Evolutionary conservation across 2,329 filamentous ascomycete genomes (phyloP).

Genomic region (Claviceps sp.): DNA sequence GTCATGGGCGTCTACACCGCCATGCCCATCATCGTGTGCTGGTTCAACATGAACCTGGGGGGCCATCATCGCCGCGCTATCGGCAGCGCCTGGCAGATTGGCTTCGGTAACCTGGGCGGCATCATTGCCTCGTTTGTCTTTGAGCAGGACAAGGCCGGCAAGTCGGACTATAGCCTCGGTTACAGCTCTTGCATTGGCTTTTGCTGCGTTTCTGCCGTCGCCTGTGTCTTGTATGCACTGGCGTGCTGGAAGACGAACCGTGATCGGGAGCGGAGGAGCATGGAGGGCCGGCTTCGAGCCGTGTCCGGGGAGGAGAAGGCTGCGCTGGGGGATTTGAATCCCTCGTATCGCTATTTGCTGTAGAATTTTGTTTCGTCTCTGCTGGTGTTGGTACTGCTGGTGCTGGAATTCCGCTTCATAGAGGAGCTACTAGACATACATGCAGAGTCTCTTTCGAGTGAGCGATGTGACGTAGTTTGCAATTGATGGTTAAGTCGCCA

Average conservation of each 20-base stretch:
- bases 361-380: slow-evolving; percentile 17
- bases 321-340: slow-evolving; percentile 44
- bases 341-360: slow-evolving; percentile 45
- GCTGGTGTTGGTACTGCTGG: background rate
- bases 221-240: slow-evolving; percentile 46
- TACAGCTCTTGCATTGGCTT: slow-evolving; percentile 56
- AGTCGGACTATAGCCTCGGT: slow-evolving; percentile 62
- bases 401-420: too few relatives aligned
- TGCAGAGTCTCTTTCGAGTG: too few relatives aligned
- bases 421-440: too few relatives aligned
- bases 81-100: slow-evolving; percentile 64
- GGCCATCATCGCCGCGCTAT: slow-evolving; percentile 59
- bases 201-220: slow-evolving; percentile 42
- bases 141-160: slow-evolving; percentile 44
- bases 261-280: slow-evolving; percentile 36
- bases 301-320: slow-evolving; percentile 50
- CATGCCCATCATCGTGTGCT: slow-evolving; percentile 80
- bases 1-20: slow-evolving; percentile 69
- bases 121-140: slow-evolving; percentile 67
- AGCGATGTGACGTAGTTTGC: too few relatives aligned
- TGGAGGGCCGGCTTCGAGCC: slow-evolving; percentile 16
- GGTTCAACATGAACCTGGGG: slow-evolving; percentile 70
- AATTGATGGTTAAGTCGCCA: too few relatives aligned
- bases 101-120: slow-evolving; percentile 67
- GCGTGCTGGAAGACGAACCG: slow-evolving; percentile 48